These are phyloP conservation scores for Oryza longistaminata DNA, from an alignment of 176 grass and related monocot species.

Conservation along the genomic window DNA sequence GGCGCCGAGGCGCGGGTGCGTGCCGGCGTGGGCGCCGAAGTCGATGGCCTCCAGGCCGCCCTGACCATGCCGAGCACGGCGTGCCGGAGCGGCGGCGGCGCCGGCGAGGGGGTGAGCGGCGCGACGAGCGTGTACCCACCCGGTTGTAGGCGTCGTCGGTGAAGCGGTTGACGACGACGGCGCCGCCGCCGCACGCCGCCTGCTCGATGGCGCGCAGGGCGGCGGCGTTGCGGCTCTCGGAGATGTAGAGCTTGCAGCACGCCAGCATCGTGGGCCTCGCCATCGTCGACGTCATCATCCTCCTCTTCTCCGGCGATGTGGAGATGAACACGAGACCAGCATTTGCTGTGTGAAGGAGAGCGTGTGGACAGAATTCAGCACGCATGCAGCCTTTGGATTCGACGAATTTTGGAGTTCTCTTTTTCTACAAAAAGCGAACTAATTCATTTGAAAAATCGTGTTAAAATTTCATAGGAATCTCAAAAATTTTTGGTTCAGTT, in stretches of 20 bases:
- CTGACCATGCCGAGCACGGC: slow-evolving; percentile 61
- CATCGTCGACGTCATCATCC: slow-evolving; percentile 28
- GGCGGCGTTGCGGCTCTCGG: slow-evolving; percentile 60
- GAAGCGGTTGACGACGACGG: slow-evolving; percentile 54
- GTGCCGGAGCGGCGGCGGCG: slow-evolving; percentile 40
- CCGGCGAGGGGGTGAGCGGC: slow-evolving; percentile 1
- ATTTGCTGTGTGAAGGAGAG: background rate
- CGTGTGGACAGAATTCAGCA: background rate
- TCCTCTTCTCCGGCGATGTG: background rate
- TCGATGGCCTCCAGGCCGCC: slow-evolving; percentile 62
- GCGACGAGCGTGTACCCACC: slow-evolving; percentile 84
- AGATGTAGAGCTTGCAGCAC: slow-evolving; percentile 97
- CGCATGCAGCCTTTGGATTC: no score
- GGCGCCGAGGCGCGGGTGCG: slow-evolving; percentile 77
- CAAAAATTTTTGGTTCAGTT: no score
- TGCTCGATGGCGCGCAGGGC: slow-evolving; percentile 63
- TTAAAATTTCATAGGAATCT: no score
- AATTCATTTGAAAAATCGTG: no score
- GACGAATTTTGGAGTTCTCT: no score
- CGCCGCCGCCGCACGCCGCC: slow-evolving; percentile 48
- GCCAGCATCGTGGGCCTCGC: slow-evolving; percentile 51
- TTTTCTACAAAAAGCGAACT: no score
- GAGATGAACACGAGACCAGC: background rate
- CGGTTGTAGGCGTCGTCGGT: slow-evolving; percentile 74
- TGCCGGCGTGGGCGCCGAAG: slow-evolving; percentile 49